phyloP scores from a whole-genome alignment of 441 rosid species.

The Francoa sonchifolia region DNA sequence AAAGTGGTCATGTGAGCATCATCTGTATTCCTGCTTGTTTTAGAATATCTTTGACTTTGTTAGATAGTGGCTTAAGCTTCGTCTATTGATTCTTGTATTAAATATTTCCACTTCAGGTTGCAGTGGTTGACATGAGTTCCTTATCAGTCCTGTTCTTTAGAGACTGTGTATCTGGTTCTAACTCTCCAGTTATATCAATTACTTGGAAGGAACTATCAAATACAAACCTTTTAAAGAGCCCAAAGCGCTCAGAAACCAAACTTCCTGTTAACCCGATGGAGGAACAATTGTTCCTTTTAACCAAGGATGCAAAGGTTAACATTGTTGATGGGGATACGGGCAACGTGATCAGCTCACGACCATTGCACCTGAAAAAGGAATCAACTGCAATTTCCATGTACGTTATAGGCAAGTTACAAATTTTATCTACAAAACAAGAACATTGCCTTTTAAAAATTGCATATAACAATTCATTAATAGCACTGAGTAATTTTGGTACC shows the following conservation, averaged over 20 bases:
- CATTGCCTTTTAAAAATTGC: not conserved
- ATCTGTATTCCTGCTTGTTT: constrained; percentile 9
- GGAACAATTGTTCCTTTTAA: constrained; percentile 31
- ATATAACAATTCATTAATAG: too few relatives aligned
- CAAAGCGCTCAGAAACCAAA: constrained; percentile 25
- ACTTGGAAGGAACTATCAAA: constrained; percentile 25
- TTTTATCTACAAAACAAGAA: constrained; percentile 4
- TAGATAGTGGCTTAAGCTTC: constrained; percentile 5
- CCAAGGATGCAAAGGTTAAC: constrained; percentile 35
- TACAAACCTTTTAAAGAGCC: constrained; percentile 18
- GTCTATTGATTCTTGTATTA: constrained; percentile 13
- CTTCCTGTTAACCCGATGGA: constrained; percentile 20
- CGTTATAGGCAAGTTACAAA: constrained; percentile 41
- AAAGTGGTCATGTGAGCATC: constrained; percentile 42
- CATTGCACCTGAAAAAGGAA: constrained; percentile 38
- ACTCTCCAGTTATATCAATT: constrained; percentile 39
- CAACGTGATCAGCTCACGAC: constrained; percentile 23
- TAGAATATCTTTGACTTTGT: not conserved
- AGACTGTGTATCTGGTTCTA: constrained; percentile 22
- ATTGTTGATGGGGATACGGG: constrained; percentile 29
- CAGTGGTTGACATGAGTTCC: constrained; percentile 38
- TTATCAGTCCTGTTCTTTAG: constrained; percentile 38
- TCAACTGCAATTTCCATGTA: constrained; percentile 42
- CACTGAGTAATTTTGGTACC: constrained; percentile 8
- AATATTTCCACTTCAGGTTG: constrained; percentile 36